Percentiles rank a stretch among this genome's conserved stretches.
These are phyloP conservation scores for Alternaria arborescens DNA, from an alignment of 2,329 filamentous ascomycete genomes.

Conservation along the genomic window DNA sequence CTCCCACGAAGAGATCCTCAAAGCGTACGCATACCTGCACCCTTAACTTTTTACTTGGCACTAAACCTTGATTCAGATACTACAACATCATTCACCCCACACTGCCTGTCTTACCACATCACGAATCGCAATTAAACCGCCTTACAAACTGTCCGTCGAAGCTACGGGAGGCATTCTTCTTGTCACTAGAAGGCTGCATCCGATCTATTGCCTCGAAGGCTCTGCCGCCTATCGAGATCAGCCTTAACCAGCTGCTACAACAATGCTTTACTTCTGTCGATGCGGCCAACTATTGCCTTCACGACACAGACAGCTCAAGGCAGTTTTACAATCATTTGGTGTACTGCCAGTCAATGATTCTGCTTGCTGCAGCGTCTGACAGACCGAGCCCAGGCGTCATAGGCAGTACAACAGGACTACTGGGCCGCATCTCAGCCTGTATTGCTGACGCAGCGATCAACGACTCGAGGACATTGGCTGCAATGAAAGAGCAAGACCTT, in stretches of 20 bases:
- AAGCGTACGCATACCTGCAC: conserved; percentile 38
- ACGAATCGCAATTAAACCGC: conserved; percentile 44
- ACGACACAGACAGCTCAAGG: conserved; percentile 37
- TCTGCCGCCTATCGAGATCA: conserved; percentile 36
- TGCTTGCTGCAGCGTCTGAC: conserved; percentile 47
- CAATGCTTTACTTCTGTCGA: conserved; percentile 42
- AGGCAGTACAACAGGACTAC: conserved; percentile 40
- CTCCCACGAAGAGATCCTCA: conserved; percentile 46
- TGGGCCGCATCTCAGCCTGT: conserved; percentile 44
- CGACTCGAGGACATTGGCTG: conserved; percentile 35
- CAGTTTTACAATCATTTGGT: conserved; percentile 47
- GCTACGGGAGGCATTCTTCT: conserved; percentile 48
- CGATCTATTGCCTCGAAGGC: conserved; percentile 43
- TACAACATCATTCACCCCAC: conserved; percentile 49
- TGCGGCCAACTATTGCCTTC: conserved; percentile 38
- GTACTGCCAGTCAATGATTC: conserved; percentile 43
- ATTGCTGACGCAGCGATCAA: conserved; percentile 45
- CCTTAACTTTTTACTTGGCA: not conserved
- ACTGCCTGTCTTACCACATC: conserved; percentile 45
- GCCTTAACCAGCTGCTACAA: conserved; percentile 39
- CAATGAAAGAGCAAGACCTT: conserved; percentile 41
- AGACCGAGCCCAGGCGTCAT: conserved; percentile 38
- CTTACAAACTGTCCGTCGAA: conserved; percentile 47
- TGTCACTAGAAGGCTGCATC: conserved; percentile 45
- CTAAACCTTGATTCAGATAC: conserved; percentile 40